A percentile compares a stretch with the other conserved stretches of the same genome.
phyloP scores from a whole-genome alignment of 1,139 yeast genomes.

The Wickerhamiella infanticola region DNA sequence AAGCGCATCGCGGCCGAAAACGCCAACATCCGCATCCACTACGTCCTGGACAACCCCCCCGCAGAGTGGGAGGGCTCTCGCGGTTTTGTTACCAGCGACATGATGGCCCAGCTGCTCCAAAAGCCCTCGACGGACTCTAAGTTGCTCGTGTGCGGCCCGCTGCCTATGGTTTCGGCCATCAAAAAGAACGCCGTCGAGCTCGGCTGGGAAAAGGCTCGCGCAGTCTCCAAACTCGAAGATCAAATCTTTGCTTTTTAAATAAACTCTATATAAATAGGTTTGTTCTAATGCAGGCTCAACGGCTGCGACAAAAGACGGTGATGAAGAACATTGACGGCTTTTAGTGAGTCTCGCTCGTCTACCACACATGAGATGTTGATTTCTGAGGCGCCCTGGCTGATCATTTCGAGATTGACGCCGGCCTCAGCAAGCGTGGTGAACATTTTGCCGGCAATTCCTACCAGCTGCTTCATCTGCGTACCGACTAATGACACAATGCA shows the following conservation, averaged over 20 bases:
- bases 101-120: constrained; percentile 53
- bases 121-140: constrained; percentile 45
- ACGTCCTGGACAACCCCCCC: constrained; percentile 66
- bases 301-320: constrained; percentile 37
- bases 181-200: constrained; percentile 66
- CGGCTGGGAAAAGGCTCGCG: constrained; percentile 77
- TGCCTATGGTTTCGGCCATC: constrained; percentile 65
- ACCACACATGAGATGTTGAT: constrained; percentile 93
- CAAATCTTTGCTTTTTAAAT: constrained; percentile 67
- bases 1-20: constrained; percentile 48
- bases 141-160: constrained; percentile 88
- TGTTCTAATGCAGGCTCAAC: not conserved
- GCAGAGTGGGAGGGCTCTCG: constrained; percentile 63
- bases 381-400: constrained; percentile 95
- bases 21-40: constrained; percentile 53
- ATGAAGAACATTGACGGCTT: constrained; percentile 78
- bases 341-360: constrained; percentile 63
- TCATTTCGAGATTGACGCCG: constrained; percentile 89
- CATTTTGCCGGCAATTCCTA: constrained; percentile 97
- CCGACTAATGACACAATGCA: constrained; percentile 91
- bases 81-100: constrained; percentile 72
- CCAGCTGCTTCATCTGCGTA: constrained; percentile 88
- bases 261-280: not conserved
- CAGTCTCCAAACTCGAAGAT: constrained; percentile 82
- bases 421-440: constrained; percentile 89